These are phyloP conservation scores for Strobilomyces dryophilus DNA, from an alignment of 768 basidiomycete genomes.

Conservation along the genomic window DNA sequence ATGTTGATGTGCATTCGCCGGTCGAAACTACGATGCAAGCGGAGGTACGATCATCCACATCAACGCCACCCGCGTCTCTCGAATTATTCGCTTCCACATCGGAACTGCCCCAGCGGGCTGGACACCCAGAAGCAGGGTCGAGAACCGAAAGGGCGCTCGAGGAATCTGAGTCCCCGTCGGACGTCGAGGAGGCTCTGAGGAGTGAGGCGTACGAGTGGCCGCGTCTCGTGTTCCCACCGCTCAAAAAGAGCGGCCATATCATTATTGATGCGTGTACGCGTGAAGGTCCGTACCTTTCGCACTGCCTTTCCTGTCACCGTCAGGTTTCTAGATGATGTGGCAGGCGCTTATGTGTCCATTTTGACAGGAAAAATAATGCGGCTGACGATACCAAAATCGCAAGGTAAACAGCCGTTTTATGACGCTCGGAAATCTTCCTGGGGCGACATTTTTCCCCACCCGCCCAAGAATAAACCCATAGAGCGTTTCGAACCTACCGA, in stretches of 20 bases:
- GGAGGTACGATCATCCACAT: conserved; percentile 14
- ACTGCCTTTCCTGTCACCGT: conserved; percentile 1
- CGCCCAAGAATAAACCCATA: conserved; percentile 72
- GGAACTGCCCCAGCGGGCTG: not conserved
- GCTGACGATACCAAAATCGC: conserved; percentile 86
- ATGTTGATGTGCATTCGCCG: conserved; percentile 20
- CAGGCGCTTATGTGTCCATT: not conserved
- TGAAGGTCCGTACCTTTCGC: conserved; percentile 51
- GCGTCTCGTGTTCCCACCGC: conserved; percentile 84
- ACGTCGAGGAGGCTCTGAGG: conserved; percentile 54
- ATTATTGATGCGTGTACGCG: conserved; percentile 85
- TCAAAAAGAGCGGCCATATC: conserved; percentile 89
- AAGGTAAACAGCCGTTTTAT: conserved; percentile 93
- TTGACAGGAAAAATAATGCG: conserved; percentile 82
- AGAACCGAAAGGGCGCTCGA: conserved; percentile 4
- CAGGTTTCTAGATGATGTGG: conserved; percentile 1
- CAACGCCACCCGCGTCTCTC: conserved; percentile 14
- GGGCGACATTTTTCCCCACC: conserved; percentile 95
- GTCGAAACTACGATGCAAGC: conserved; percentile 8
- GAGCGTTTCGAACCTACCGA: conserved; percentile 47
- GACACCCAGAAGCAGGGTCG: not conserved
- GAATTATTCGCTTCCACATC: conserved; percentile 7
- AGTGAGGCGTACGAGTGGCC: conserved; percentile 86
- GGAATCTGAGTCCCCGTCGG: conserved; percentile 20
- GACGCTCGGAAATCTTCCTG: conserved; percentile 91